phyloP scores from a whole-genome alignment of 441 rosid genomes.

The Codiaeum variegatum region DNA sequence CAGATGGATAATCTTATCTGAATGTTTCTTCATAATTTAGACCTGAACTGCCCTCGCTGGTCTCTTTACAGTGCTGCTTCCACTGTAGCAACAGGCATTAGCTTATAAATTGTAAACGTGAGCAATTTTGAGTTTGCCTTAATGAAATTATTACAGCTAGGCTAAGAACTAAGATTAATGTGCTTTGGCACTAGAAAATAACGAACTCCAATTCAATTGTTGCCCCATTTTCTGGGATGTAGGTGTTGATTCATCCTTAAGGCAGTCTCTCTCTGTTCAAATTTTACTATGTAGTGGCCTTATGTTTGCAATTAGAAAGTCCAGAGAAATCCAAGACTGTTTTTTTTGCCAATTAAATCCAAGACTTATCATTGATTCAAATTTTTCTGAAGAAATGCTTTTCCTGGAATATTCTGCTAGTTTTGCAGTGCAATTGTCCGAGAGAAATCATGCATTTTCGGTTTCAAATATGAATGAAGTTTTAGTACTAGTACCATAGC shows the following conservation, averaged over 20 bases:
- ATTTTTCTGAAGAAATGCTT: not conserved
- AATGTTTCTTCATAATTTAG: not conserved
- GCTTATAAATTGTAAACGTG: not conserved
- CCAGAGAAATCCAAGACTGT: not conserved
- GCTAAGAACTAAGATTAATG: constrained; percentile 1
- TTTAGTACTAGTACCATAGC: not conserved
- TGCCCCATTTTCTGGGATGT: not conserved
- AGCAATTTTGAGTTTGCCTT: not conserved
- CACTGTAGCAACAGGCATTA: not conserved
- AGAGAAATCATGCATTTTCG: not conserved
- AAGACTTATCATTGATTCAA: not conserved
- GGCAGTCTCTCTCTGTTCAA: not conserved
- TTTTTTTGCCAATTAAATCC: too few relatives aligned
- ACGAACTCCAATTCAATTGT: not conserved
- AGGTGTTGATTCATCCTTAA: not conserved
- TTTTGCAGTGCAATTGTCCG: not conserved
- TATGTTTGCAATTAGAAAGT: not conserved
- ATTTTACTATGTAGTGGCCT: not conserved
- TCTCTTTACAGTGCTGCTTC: not conserved
- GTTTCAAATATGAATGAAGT: not conserved
- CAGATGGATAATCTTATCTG: not conserved
- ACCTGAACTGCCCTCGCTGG: not conserved
- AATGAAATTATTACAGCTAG: not conserved
- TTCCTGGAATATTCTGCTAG: not conserved
- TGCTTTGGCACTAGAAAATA: not conserved